These are phyloP conservation scores for Agrocybe praecox DNA, from an alignment of 768 basidiomycete species.

Conservation along the genomic window DNA sequence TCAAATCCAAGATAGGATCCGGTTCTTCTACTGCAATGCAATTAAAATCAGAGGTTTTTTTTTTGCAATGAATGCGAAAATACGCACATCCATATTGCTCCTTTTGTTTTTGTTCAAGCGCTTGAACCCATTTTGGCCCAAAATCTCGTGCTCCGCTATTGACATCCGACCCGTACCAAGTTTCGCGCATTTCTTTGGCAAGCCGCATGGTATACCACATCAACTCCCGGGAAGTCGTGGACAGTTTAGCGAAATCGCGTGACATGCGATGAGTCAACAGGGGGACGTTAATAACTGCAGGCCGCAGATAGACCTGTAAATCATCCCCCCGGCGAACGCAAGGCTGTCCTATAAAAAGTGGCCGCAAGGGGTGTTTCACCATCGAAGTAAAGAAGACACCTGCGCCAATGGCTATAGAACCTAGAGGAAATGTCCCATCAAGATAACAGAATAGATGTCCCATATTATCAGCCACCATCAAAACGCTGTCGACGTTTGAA, in stretches of 20 bases:
- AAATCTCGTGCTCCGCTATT: constrained; percentile 69
- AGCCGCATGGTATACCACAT: constrained; percentile 72
- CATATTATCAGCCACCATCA: constrained; percentile 58
- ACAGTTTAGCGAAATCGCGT: constrained; percentile 72
- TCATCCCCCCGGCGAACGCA: constrained; percentile 23
- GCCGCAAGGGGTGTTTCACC: constrained; percentile 47
- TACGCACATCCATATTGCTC: constrained; percentile 68
- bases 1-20: constrained; percentile 71
- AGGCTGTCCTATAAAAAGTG: constrained; percentile 55
- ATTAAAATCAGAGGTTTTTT: constrained; percentile 11
- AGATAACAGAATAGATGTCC: constrained; percentile 68
- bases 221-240: constrained; percentile 71
- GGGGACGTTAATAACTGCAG: constrained; percentile 53
- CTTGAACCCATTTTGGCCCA: constrained; percentile 73
- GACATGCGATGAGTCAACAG: constrained; percentile 55
- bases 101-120: constrained; percentile 64
- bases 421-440: constrained; percentile 78
- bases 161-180: constrained; percentile 74
- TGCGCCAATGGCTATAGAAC: constrained; percentile 44
- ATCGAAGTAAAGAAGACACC: constrained; percentile 36
- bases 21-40: constrained; percentile 53
- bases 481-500: constrained; percentile 64
- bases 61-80: constrained; percentile 1
- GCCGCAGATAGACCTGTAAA: constrained; percentile 37
- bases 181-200: constrained; percentile 68